Percentiles rank a stretch among this genome's conserved stretches.
Evolutionary conservation across 2,329 filamentous ascomycete species (phyloP).

Genomic region (Aspergillus tamarii): DNA sequence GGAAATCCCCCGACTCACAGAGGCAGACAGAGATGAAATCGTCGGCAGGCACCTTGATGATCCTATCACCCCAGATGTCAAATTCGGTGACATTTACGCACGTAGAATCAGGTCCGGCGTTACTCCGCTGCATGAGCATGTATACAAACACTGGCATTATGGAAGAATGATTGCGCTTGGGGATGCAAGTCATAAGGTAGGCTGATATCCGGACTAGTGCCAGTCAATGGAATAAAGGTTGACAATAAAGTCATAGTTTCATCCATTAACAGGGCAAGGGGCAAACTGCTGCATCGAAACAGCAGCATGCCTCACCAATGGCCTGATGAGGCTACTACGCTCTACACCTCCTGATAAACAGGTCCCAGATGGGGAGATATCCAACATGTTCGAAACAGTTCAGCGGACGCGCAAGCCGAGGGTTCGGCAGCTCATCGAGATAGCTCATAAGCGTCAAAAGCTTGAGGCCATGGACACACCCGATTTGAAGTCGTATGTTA

Average conservation of each 20-base stretch:
- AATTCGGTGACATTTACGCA: neutral
- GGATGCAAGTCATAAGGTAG: neutral
- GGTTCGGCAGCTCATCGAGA: neutral
- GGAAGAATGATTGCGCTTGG: neutral
- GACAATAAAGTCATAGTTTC: neutral
- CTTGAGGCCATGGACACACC: neutral
- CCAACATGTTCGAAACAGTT: neutral
- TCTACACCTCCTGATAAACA: neutral
- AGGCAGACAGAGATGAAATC: neutral
- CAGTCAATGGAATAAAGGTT: neutral
- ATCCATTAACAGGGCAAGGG: neutral
- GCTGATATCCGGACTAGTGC: neutral
- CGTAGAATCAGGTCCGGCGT: neutral
- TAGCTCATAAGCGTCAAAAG: neutral
- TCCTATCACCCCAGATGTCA: neutral
- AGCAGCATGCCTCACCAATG: neutral
- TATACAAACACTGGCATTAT: neutral
- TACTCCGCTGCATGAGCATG: neutral
- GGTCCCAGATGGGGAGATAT: neutral
- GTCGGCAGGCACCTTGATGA: neutral
- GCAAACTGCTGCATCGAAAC: neutral
- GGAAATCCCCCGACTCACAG: neutral
- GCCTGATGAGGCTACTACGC: neutral
- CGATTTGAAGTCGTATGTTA: neutral
- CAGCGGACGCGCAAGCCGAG: neutral